phyloP scores from a whole-genome alignment of 1,284 basidiomycete species.

The Tremellales sp. region DNA sequence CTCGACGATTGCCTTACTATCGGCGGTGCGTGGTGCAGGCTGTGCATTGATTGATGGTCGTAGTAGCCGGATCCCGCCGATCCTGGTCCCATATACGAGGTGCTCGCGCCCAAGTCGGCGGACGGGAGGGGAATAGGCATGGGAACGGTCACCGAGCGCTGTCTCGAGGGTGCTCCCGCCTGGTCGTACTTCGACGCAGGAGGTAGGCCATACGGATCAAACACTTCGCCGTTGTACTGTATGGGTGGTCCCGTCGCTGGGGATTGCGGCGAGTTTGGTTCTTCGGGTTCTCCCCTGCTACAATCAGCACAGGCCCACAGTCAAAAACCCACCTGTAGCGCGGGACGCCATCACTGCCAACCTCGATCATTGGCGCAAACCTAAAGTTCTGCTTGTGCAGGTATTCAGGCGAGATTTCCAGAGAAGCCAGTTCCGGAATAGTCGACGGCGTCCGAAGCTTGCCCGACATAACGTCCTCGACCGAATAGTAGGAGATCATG shows the following conservation, averaged over 20 bases:
- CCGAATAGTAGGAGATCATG: slow-evolving; percentile 91
- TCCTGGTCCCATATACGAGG: slow-evolving; percentile 10
- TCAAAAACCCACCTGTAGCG: slow-evolving; percentile 58
- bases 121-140: slow-evolving; percentile 25
- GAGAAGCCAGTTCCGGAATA: slow-evolving; percentile 76
- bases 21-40: slow-evolving; percentile 12
- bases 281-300: slow-evolving; percentile 37
- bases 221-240: slow-evolving; percentile 14
- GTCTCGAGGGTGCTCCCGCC: slow-evolving; percentile 7
- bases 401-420: slow-evolving; percentile 84
- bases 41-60: slow-evolving; percentile 10
- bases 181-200: slow-evolving; percentile 12
- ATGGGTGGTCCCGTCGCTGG: slow-evolving; percentile 19
- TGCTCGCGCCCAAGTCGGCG: slow-evolving; percentile 7
- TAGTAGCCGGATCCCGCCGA: slow-evolving; percentile 19
- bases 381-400: slow-evolving; percentile 86
- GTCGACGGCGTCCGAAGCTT: slow-evolving; percentile 83
- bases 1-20: slow-evolving; percentile 16
- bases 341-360: slow-evolving; percentile 73
- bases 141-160: slow-evolving; percentile 24
- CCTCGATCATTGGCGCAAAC: slow-evolving; percentile 80
- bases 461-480: slow-evolving; percentile 84
- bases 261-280: slow-evolving; percentile 29
- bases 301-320: neutral
- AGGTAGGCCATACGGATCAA: slow-evolving; percentile 17